phyloP scores from a whole-genome alignment of 768 basidiomycete species.

The Russula olivacea region DNA sequence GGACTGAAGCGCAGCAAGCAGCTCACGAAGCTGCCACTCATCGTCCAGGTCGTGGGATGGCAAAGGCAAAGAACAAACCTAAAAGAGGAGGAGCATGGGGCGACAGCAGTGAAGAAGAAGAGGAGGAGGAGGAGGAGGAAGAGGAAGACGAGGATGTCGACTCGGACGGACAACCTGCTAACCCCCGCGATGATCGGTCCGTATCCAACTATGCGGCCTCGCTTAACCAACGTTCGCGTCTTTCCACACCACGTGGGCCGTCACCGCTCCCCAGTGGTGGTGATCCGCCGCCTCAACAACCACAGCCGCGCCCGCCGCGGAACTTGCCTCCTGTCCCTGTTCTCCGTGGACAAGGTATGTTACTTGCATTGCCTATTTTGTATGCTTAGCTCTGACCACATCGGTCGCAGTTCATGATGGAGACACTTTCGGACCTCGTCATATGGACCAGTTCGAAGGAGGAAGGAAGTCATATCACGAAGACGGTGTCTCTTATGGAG shows the following conservation, averaged over 20 bases:
- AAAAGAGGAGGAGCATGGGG: constrained; percentile 43
- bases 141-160: constrained; percentile 62
- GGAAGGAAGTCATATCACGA: constrained; percentile 53
- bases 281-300: constrained; percentile 7
- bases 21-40: constrained; percentile 74
- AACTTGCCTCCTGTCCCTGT: constrained; percentile 27
- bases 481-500: constrained; percentile 32
- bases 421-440: constrained; percentile 38
- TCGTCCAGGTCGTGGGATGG: constrained; percentile 59
- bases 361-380: background rate
- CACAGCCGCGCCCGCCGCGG: constrained; percentile 23
- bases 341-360: constrained; percentile 18
- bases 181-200: constrained; percentile 23
- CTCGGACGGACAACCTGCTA: constrained; percentile 46
- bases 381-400: background rate
- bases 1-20: constrained; percentile 75
- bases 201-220: constrained; percentile 20
- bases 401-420: constrained; percentile 35
- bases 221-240: constrained; percentile 17
- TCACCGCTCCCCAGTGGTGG: constrained; percentile 17
- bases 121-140: constrained; percentile 65
- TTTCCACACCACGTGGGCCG: constrained; percentile 16
- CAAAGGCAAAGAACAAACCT: constrained; percentile 39
- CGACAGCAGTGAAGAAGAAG: constrained; percentile 78
- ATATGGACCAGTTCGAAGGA: constrained; percentile 51